phyloP scores from a whole-genome alignment of 495 filamentous ascomycete species.

The Cryomyces antarcticus region DNA sequence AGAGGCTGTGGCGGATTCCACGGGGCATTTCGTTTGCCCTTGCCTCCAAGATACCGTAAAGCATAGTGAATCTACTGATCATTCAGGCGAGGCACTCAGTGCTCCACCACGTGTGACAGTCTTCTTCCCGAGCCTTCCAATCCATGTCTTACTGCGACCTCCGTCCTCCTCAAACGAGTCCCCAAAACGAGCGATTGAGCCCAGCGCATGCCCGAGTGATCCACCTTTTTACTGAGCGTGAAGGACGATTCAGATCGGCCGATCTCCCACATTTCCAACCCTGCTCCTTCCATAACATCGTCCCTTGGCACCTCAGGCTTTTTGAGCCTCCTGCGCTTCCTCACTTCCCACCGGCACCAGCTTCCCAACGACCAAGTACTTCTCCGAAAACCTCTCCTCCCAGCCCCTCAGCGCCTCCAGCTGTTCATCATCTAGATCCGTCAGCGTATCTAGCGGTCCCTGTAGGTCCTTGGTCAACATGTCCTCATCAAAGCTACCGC shows the following conservation, averaged over 20 bases:
- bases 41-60: too few species aligned
- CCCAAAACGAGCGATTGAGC: too few species aligned
- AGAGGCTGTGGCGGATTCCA: too few species aligned
- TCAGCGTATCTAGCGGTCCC: conserved; percentile 64
- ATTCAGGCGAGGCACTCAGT: too few species aligned
- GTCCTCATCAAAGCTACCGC: conserved; percentile 82
- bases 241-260: not conserved
- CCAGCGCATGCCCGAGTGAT: too few species aligned
- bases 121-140: too few species aligned
- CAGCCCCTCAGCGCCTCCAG: conserved; percentile 67
- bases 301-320: not conserved
- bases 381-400: conserved; percentile 83
- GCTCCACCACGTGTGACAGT: too few species aligned
- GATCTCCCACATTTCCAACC: not conserved
- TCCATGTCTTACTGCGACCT: too few species aligned
- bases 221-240: too few species aligned
- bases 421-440: conserved; percentile 55
- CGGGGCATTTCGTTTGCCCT: too few species aligned
- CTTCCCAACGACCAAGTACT: conserved; percentile 87
- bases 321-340: conserved; percentile 22
- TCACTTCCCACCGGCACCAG: conserved; percentile 52
- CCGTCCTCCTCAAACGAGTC: too few species aligned
- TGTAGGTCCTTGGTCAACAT: conserved; percentile 90
- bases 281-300: not conserved
- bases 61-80: too few species aligned